Conservation (phyloP, 352 stramenopile genomes). For the Phytopythium kandeliae region DNA sequence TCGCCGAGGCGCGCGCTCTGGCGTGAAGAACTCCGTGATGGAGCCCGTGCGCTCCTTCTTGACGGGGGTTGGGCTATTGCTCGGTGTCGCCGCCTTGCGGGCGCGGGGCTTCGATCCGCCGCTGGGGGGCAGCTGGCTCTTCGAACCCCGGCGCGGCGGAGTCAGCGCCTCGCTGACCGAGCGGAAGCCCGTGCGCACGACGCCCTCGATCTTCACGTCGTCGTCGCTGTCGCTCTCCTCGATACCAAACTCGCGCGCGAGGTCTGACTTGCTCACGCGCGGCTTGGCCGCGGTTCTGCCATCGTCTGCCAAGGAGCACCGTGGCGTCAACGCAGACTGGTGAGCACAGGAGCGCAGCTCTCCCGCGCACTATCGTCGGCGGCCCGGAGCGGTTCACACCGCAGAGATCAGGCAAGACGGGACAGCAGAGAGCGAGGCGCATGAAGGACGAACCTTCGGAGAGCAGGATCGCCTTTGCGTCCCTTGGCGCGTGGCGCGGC, state of each 20-base stretch:
- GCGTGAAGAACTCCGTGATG: conserved; percentile 16
- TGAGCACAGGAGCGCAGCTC: too few relatives aligned
- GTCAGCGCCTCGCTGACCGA: not conserved
- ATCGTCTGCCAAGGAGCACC: not conserved
- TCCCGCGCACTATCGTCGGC: not conserved
- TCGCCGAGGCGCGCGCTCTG: conserved; percentile 6
- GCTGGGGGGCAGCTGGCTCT: conserved; percentile 6
- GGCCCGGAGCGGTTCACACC: too few relatives aligned
- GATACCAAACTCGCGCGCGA: conserved; percentile 9
- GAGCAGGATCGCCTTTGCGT: not conserved
- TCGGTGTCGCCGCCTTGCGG: not conserved
- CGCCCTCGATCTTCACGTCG: conserved; percentile 17
- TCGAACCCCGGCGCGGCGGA: not conserved
- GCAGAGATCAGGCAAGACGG: not conserved
- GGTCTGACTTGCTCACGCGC: conserved; percentile 3
- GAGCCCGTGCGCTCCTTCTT: conserved; percentile 18
- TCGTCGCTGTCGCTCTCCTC: conserved; percentile 14
- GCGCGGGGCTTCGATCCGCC: not conserved
- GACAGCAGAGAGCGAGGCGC: not conserved
- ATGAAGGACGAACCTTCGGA: conserved; percentile 3
- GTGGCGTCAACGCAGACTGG: too few relatives aligned
- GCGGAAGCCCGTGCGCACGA: conserved; percentile 1
- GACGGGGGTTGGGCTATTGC: not conserved
- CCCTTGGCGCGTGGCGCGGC: not conserved
- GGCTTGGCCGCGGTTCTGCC: not conserved